Percentiles rank a stretch among this genome's conserved stretches.
Evolutionary conservation across 495 filamentous ascomycete species (phyloP).

Genomic region (Stereocaulon alpinum): DNA sequence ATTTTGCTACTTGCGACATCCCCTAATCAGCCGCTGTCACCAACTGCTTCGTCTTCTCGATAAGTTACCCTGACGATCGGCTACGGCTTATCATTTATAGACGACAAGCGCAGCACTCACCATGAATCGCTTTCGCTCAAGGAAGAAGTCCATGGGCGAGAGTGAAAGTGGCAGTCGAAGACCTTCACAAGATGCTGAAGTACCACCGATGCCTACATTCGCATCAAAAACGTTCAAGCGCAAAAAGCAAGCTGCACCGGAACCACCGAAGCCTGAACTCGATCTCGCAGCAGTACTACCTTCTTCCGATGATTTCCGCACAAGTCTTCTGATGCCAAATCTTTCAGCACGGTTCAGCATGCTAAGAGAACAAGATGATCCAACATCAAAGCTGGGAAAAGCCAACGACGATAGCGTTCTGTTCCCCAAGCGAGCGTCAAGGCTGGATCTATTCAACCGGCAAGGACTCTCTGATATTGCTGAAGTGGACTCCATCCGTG

Average conservation of each 20-base stretch:
- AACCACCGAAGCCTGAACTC: constrained; percentile 51
- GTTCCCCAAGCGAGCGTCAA: constrained; percentile 68
- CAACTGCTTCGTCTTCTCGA: background rate
- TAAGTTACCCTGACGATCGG: background rate
- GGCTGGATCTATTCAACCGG: constrained; percentile 46
- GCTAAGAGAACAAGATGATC: constrained; percentile 87
- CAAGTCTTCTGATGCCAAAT: constrained; percentile 90
- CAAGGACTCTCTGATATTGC: constrained; percentile 70
- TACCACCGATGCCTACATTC: constrained; percentile 22
- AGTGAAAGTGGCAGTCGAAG: constrained; percentile 25
- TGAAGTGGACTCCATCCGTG: constrained; percentile 71
- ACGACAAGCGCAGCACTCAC: constrained; percentile 13
- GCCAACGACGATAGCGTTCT: constrained; percentile 90
- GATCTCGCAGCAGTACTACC: constrained; percentile 69
- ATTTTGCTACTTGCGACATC: constrained; percentile 4
- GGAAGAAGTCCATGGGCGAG: constrained; percentile 25
- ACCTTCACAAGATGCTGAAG: constrained; percentile 31
- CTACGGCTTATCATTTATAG: constrained; percentile 9
- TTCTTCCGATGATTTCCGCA: constrained; percentile 84
- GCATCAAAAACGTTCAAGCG: constrained; percentile 43
- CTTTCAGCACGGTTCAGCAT: constrained; percentile 94
- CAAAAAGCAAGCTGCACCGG: constrained; percentile 46
- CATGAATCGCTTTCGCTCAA: constrained; percentile 30
- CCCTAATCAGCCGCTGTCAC: background rate
- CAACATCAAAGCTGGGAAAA: constrained; percentile 75